Evolutionary conservation across 257 asterid species (phyloP).

Genomic region (Asclepias syriaca): DNA sequence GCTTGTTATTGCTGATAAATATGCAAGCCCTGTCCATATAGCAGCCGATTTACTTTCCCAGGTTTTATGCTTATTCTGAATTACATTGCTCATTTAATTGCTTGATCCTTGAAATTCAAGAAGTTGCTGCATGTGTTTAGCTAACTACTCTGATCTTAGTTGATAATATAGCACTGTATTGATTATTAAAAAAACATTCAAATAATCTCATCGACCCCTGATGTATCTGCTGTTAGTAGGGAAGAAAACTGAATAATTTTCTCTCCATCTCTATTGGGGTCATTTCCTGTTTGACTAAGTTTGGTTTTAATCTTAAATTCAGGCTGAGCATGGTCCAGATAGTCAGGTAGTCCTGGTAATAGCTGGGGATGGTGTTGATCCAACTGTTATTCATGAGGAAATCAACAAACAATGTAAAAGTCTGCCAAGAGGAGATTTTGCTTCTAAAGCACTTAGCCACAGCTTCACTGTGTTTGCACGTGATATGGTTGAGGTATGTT

Average conservation of each 20-base stretch:
- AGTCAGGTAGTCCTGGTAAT: slow-evolving; percentile 97
- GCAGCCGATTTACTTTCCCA: slow-evolving; percentile 98
- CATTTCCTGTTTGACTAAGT: background rate
- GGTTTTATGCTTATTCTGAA: slow-evolving; percentile 33
- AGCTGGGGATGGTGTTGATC: slow-evolving; percentile 79
- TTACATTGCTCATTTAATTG: slow-evolving; percentile 6
- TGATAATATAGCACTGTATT: background rate
- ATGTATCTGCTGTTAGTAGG: background rate
- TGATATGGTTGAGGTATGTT: slow-evolving; percentile 82
- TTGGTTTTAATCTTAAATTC: slow-evolving; percentile 19
- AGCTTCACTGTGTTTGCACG: slow-evolving; percentile 82
- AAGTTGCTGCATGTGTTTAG: background rate
- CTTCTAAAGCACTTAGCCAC: slow-evolving; percentile 81
- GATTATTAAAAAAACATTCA: background rate
- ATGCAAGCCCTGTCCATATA: slow-evolving; percentile 81
- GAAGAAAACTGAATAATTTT: background rate
- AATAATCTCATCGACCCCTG: background rate
- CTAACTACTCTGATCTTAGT: background rate
- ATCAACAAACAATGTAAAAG: slow-evolving; percentile 68
- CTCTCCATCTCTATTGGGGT: slow-evolving; percentile 3
- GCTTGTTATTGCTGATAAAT: slow-evolving; percentile 86
- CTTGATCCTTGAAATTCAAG: slow-evolving; percentile 7
- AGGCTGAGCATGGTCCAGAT: slow-evolving; percentile 99
- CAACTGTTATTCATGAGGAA: slow-evolving; percentile 61
- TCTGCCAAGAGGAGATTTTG: slow-evolving; percentile 87